phyloP scores from a whole-genome alignment of 1,284 basidiomycete genomes.

The Vanrija pseudolonga region DNA sequence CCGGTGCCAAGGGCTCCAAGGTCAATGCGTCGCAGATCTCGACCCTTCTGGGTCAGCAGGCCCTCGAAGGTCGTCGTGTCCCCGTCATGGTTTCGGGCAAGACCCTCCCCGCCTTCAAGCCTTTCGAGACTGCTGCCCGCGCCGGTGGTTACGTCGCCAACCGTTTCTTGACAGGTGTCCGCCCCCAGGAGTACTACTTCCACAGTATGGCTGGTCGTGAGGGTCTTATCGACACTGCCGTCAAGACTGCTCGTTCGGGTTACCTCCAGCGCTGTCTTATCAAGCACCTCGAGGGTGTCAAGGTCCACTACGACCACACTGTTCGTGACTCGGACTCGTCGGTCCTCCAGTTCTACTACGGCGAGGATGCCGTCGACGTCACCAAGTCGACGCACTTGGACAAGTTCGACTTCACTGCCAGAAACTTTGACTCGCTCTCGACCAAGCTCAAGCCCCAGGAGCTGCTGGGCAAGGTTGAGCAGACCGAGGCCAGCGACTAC shows the following conservation, averaged over 20 bases:
- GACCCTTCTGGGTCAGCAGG: constrained; percentile 93
- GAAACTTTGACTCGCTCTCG: constrained; percentile 78
- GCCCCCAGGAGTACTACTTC: constrained; percentile 99
- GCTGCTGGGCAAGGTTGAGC: constrained; percentile 62
- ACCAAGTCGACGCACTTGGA: constrained; percentile 87
- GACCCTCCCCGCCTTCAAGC: constrained; percentile 93
- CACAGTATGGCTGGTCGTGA: constrained; percentile 99
- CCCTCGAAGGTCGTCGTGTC: constrained; percentile 95
- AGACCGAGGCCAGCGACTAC: constrained; percentile 65
- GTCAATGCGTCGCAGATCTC: constrained; percentile 99
- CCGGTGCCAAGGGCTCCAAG: constrained; percentile 95
- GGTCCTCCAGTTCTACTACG: constrained; percentile 94
- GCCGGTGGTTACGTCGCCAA: constrained; percentile 99
- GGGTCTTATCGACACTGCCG: constrained; percentile 98
- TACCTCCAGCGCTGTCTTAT: constrained; percentile 98
- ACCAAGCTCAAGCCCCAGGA: constrained; percentile 67
- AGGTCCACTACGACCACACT: constrained; percentile 96
- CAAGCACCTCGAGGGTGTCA: constrained; percentile 95
- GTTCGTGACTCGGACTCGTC: constrained; percentile 92
- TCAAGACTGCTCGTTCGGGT: constrained; percentile 97
- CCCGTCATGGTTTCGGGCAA: constrained; percentile 99
- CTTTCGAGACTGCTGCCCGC: constrained; percentile 94
- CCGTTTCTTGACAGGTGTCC: constrained; percentile 97
- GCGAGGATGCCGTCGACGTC: constrained; percentile 95
- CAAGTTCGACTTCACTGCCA: constrained; percentile 89